A percentile compares a stretch with the other conserved stretches of the same genome.
These are phyloP conservation scores for Musa schizocarpa DNA, from an alignment of 176 grass and related monocot genomes.

Conservation along the genomic window DNA sequence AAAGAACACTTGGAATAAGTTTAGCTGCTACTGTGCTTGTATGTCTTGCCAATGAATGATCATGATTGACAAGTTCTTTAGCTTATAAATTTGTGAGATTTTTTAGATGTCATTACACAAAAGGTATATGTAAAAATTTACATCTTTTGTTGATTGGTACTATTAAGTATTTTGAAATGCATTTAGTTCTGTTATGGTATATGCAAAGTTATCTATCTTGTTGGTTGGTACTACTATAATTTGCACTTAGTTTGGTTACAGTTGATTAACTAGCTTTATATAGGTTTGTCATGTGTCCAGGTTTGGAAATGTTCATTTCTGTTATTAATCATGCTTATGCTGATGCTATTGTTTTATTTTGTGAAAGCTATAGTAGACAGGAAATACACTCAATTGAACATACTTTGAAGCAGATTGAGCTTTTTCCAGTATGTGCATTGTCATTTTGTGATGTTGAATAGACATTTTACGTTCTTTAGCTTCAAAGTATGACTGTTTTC, in stretches of 20 bases:
- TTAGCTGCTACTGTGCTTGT: not conserved
- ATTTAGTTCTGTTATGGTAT: too few relatives aligned
- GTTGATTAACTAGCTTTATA: not conserved
- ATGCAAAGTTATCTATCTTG: not conserved
- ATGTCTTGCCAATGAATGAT: not conserved
- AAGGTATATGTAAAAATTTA: too few relatives aligned
- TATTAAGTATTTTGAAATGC: too few relatives aligned
- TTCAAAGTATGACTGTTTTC: not conserved
- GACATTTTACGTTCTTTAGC: not conserved
- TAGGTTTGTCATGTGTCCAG: not conserved
- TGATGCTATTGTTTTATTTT: not conserved
- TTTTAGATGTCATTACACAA: not conserved
- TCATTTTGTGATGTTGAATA: not conserved
- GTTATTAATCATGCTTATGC: not conserved
- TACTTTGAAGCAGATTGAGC: not conserved
- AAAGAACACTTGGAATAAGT: not conserved
- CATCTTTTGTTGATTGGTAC: too few relatives aligned
- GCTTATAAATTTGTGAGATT: not conserved
- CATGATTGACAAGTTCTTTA: not conserved
- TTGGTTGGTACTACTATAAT: not conserved
- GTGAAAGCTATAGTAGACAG: not conserved
- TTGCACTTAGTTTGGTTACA: not conserved
- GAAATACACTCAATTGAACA: not conserved
- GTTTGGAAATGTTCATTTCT: not conserved
- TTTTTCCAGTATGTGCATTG: not conserved